Evolutionary conservation across 768 basidiomycete species (phyloP).

Genomic region (Calvatia gigantea): DNA sequence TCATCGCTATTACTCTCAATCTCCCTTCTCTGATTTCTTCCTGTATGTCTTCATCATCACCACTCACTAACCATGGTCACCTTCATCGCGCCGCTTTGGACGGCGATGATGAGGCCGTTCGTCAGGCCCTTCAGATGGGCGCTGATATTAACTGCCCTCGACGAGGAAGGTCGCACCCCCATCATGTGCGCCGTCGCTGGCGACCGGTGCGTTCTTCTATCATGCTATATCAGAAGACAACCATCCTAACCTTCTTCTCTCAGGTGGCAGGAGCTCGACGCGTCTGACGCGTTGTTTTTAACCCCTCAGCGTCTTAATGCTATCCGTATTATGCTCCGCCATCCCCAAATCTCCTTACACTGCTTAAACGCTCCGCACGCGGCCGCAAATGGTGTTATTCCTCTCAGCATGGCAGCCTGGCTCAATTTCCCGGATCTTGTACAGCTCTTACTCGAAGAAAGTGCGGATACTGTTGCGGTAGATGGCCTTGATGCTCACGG

Average conservation of each 20-base stretch:
- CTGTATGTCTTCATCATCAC: slow-evolving; percentile 21
- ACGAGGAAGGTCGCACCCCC: slow-evolving; percentile 56
- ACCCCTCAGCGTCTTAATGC: slow-evolving; percentile 52
- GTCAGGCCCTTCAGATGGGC: slow-evolving; percentile 49
- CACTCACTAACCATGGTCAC: slow-evolving; percentile 32
- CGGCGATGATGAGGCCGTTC: slow-evolving; percentile 54
- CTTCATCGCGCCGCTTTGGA: slow-evolving; percentile 54
- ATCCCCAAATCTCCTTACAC: slow-evolving; percentile 59
- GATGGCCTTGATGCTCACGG: slow-evolving; percentile 74
- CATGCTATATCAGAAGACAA: not conserved
- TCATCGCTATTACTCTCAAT: slow-evolving; percentile 10
- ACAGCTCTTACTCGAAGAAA: slow-evolving; percentile 59
- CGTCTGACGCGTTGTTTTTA: slow-evolving; percentile 68
- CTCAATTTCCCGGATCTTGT: slow-evolving; percentile 61
- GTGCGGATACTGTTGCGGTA: slow-evolving; percentile 59
- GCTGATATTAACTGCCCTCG: slow-evolving; percentile 69
- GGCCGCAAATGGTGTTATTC: slow-evolving; percentile 70
- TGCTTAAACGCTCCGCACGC: slow-evolving; percentile 73
- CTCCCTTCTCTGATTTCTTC: not conserved
- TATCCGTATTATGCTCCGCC: slow-evolving; percentile 51
- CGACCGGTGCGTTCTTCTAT: slow-evolving; percentile 48
- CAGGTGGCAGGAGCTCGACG: slow-evolving; percentile 70
- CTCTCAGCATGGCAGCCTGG: slow-evolving; percentile 78
- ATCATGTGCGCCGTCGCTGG: slow-evolving; percentile 72
- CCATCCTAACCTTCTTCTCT: slow-evolving; percentile 3